Percentiles rank a stretch among this genome's conserved stretches.
phyloP scores from a whole-genome alignment of 2,329 filamentous ascomycete genomes.

The Colletotrichum melonis region DNA sequence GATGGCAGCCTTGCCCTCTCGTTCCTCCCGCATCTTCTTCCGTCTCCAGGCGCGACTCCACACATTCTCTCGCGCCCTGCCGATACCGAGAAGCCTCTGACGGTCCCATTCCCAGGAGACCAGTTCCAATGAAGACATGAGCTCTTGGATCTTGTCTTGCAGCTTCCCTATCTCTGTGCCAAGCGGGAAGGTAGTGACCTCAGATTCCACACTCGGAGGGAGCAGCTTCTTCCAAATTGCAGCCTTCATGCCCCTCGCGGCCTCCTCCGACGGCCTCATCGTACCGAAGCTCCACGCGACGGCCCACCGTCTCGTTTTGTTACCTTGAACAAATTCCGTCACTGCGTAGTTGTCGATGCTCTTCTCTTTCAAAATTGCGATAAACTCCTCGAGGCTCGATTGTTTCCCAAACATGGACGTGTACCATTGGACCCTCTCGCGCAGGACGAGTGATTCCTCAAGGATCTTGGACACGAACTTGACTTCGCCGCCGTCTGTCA shows the following conservation, averaged over 20 bases:
- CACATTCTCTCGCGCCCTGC: constrained; percentile 76
- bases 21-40: constrained; percentile 54
- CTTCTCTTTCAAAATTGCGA: constrained; percentile 68
- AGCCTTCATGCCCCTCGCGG: constrained; percentile 57
- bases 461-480: constrained; percentile 80
- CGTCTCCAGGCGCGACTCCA: constrained; percentile 82
- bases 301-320: constrained; percentile 85
- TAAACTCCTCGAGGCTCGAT: constrained; percentile 70
- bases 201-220: constrained; percentile 54
- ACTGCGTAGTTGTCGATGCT: constrained; percentile 83
- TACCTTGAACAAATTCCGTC: constrained; percentile 81
- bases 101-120: constrained; percentile 72
- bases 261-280: constrained; percentile 67
- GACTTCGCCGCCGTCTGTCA: constrained; percentile 81
- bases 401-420: constrained; percentile 91
- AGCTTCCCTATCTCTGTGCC: constrained; percentile 52
- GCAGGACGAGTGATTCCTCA: constrained; percentile 71
- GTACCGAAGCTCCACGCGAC: constrained; percentile 87
- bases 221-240: constrained; percentile 54
- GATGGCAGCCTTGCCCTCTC: constrained; percentile 37
- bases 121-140: constrained; percentile 68
- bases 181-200: constrained; percentile 58
- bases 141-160: constrained; percentile 50
- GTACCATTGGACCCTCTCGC: constrained; percentile 82
- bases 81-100: constrained; percentile 64